A percentile compares a stretch with the other conserved stretches of the same genome.
Evolutionary conservation across 1,284 basidiomycete species (phyloP).

Genomic region (Leucoagaricus sp.): DNA sequence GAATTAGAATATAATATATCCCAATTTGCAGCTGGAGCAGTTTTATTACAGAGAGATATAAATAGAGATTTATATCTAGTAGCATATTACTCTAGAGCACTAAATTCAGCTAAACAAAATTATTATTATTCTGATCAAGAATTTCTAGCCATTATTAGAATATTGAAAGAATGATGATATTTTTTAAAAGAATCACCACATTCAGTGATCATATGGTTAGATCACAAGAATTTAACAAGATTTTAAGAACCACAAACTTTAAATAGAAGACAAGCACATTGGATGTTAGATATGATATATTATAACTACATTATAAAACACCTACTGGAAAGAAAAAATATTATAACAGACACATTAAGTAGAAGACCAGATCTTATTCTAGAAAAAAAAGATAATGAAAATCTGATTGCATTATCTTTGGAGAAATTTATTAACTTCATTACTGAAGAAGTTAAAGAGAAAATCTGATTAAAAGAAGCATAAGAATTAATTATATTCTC

Average conservation of each 20-base stretch:
- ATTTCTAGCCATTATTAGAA: slow-evolving; percentile 42
- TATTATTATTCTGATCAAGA: slow-evolving; percentile 40
- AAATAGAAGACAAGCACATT: slow-evolving; percentile 41
- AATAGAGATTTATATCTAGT: slow-evolving; percentile 18
- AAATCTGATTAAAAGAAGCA: too few relatives aligned
- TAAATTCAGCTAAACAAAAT: slow-evolving; percentile 36
- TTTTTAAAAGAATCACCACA: slow-evolving; percentile 30
- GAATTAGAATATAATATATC: slow-evolving; percentile 27
- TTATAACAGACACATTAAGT: slow-evolving; percentile 20
- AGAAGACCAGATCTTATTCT: slow-evolving; percentile 17
- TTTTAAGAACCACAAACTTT: slow-evolving; percentile 37
- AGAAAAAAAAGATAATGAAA: slow-evolving; percentile 21
- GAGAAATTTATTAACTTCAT: too few relatives aligned
- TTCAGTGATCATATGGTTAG: slow-evolving; percentile 32
- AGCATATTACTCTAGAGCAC: slow-evolving; percentile 25
- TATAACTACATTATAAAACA: slow-evolving; percentile 12
- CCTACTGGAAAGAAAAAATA: slow-evolving; percentile 13
- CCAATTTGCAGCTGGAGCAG: slow-evolving; percentile 25
- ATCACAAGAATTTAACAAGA: slow-evolving; percentile 47
- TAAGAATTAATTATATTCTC: too few relatives aligned
- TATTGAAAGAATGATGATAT: slow-evolving; percentile 40
- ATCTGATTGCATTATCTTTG: too few relatives aligned
- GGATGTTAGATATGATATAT: slow-evolving; percentile 26
- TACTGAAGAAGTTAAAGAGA: too few relatives aligned
- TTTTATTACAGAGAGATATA: slow-evolving; percentile 27